Evolutionary conservation across 331 rosid genomes (phyloP).

Genomic region (Malus hybrid): DNA sequence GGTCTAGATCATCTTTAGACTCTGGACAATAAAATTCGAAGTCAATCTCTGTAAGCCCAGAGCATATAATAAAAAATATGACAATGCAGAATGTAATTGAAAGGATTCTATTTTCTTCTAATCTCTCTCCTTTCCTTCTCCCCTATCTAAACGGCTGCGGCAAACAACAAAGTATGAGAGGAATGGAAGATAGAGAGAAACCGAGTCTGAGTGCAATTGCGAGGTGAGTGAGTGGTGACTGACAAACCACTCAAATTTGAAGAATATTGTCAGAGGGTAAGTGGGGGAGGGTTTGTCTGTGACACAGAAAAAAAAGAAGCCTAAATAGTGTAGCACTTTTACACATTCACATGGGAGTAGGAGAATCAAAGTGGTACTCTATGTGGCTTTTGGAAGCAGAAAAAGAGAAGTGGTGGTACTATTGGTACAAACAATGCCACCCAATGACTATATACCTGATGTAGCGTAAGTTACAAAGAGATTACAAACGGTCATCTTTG

Average conservation of each 20-base stretch:
- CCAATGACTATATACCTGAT: neutral
- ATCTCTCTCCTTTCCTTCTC: no score
- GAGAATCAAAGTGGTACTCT: neutral
- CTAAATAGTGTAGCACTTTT: neutral
- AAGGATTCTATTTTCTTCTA: fast-evolving
- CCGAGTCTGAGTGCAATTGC: neutral
- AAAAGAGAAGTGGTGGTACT: neutral
- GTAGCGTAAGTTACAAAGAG: neutral
- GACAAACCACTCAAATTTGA: constrained; percentile 10
- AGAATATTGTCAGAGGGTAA: constrained; percentile 19
- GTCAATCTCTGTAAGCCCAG: fast-evolving
- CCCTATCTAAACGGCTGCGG: no score
- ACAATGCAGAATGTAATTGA: fast-evolving
- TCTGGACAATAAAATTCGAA: fast-evolving
- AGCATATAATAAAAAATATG: no score
- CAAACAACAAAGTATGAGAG: no score
- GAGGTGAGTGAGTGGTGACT: neutral
- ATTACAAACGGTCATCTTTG: no score
- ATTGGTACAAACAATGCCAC: neutral
- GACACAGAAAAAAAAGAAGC: neutral
- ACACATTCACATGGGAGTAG: constrained; percentile 3
- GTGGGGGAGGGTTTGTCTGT: constrained; percentile 16
- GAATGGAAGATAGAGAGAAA: no score
- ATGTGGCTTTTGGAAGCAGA: neutral
- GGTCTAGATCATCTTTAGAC: fast-evolving